Evolutionary conservation across 208 protist genomes (phyloP).

Genomic region (Leishmania turanica): DNA sequence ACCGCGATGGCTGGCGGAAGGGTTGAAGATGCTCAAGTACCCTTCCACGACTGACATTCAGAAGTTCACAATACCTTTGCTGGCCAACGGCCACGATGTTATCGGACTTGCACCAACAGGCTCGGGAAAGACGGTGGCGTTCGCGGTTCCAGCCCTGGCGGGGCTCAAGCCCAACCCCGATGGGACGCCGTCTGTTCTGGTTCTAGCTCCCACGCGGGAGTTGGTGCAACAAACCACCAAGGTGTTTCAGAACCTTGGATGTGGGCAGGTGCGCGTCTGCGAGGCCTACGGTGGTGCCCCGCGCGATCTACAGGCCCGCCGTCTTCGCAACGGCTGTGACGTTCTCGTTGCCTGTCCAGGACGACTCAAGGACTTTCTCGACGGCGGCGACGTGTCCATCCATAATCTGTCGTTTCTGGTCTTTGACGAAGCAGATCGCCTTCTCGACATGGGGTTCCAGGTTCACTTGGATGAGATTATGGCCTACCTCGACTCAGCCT

Average conservation of each 20-base stretch:
- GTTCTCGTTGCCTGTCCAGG: slow-evolving; percentile 98
- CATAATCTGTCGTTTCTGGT: slow-evolving; percentile 95
- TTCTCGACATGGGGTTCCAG: slow-evolving; percentile 95
- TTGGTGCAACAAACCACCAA: slow-evolving; percentile 98
- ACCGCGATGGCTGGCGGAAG: slow-evolving; percentile 71
- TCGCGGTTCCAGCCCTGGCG: slow-evolving; percentile 95
- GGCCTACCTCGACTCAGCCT: slow-evolving; percentile 50
- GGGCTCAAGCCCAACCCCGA: slow-evolving; percentile 47
- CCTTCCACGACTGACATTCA: slow-evolving; percentile 88
- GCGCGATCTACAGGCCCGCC: slow-evolving; percentile 61
- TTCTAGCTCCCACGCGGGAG: slow-evolving; percentile 99
- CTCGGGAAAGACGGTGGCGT: slow-evolving; percentile 98
- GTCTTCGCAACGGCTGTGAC: slow-evolving; percentile 77
- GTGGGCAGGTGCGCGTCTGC: slow-evolving; percentile 58
- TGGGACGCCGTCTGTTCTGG: slow-evolving; percentile 89
- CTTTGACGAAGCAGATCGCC: slow-evolving; percentile 99
- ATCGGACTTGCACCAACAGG: slow-evolving; percentile 98
- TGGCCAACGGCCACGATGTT: slow-evolving; percentile 93
- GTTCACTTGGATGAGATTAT: slow-evolving; percentile 96
- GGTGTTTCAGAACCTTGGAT: slow-evolving; percentile 83
- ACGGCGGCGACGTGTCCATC: slow-evolving; percentile 91
- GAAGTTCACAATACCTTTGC: slow-evolving; percentile 81
- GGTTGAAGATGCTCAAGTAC: slow-evolving; percentile 55
- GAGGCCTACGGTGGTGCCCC: slow-evolving; percentile 85
- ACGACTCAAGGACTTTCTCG: slow-evolving; percentile 95